Evolutionary conservation across 306 rosid genomes (phyloP).

Genomic region (Purshia tridentata): DNA sequence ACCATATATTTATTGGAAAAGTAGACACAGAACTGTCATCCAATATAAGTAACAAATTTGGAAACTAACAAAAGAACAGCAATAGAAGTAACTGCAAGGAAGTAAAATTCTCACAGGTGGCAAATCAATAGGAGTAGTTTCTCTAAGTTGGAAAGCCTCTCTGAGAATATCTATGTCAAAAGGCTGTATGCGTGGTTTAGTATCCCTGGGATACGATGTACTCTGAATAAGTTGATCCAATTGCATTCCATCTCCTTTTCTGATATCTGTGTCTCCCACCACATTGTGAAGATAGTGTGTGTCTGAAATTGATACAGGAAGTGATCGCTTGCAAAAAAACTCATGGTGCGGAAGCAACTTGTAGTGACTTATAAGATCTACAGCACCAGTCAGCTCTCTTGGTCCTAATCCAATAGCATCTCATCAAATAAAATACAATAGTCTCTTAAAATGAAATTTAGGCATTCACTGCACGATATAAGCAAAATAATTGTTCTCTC

Average conservation of each 20-base stretch:
- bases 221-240: constrained; percentile 91
- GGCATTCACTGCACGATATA: neutral
- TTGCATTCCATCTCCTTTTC: constrained; percentile 99
- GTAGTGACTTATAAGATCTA: constrained; percentile 87
- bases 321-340: constrained; percentile 91
- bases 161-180: constrained; percentile 77
- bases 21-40: neutral
- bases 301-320: constrained; percentile 81
- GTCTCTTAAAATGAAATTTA: neutral
- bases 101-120: constrained; percentile 64
- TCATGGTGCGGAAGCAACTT: constrained; percentile 81
- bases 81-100: constrained; percentile 19
- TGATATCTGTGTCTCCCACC: constrained; percentile 90
- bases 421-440: constrained; percentile 8
- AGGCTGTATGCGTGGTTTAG: constrained; percentile 69
- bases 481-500: neutral
- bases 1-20: neutral
- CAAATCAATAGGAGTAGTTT: constrained; percentile 74
- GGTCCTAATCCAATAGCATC: constrained; percentile 61
- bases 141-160: constrained; percentile 86
- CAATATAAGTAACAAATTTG: neutral
- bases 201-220: constrained; percentile 57
- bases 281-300: constrained; percentile 84
- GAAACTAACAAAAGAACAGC: constrained; percentile 9
- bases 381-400: constrained; percentile 91